Conservation (phyloP, 2,329 filamentous ascomycete species). For the Clarireedia homoeocarpa region DNA sequence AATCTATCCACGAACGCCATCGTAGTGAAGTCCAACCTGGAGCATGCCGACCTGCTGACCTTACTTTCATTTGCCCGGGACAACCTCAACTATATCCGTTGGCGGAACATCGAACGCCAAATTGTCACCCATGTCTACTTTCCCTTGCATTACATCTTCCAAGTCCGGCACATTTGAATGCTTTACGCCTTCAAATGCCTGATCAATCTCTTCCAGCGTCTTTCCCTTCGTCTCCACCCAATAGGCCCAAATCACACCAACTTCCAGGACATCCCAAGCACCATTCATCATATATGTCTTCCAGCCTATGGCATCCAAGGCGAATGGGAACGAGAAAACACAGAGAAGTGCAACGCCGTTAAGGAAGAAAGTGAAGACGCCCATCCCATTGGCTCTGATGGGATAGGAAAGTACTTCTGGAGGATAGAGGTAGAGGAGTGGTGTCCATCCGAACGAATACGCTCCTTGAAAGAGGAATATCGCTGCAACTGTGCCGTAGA, state of each 20-base stretch:
- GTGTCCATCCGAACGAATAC: conserved; percentile 44
- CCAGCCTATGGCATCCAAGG: conserved; percentile 36
- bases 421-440: conserved; percentile 40
- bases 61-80: neutral
- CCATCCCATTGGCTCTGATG: conserved; percentile 41
- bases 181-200: conserved; percentile 25
- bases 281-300: conserved; percentile 40
- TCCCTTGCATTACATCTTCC: conserved; percentile 3
- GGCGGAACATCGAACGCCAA: neutral
- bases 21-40: neutral
- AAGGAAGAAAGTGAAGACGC: conserved; percentile 29
- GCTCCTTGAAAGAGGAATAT: conserved; percentile 46
- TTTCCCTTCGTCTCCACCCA: conserved; percentile 33
- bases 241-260: conserved; percentile 13
- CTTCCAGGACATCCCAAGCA: conserved; percentile 9
- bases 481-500: conserved; percentile 38
- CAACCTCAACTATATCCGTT: neutral
- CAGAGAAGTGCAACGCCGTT: conserved; percentile 31
- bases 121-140: neutral
- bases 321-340: conserved; percentile 37
- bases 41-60: neutral
- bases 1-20: neutral
- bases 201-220: conserved; percentile 32
- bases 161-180: conserved; percentile 18
- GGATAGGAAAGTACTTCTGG: conserved; percentile 42